Evolutionary conservation across 2,329 filamentous ascomycete genomes (phyloP).

Genomic region (Colletotrichum melonis): DNA sequence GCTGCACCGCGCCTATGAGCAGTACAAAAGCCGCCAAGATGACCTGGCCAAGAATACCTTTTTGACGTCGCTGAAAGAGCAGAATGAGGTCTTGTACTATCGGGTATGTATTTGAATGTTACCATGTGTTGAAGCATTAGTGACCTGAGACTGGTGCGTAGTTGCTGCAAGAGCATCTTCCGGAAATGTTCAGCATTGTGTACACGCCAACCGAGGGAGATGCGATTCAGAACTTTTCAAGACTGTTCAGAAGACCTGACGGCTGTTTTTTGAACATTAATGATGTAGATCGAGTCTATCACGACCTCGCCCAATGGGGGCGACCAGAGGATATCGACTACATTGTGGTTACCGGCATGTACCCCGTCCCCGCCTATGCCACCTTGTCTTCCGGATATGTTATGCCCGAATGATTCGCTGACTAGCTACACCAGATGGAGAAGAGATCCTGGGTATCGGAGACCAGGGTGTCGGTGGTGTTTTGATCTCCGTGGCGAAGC

Average conservation of each 20-base stretch:
- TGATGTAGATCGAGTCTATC: conserved; percentile 72
- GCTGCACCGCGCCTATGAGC: conserved; percentile 80
- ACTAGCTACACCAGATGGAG: conserved; percentile 57
- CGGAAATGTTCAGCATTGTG: conserved; percentile 91
- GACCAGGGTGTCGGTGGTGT: conserved; percentile 90
- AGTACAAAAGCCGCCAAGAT: conserved; percentile 73
- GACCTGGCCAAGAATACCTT: conserved; percentile 89
- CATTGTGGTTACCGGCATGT: conserved; percentile 83
- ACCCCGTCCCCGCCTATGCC: neutral
- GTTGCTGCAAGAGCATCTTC: conserved; percentile 80
- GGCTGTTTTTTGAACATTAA: conserved; percentile 85
- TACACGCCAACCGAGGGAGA: conserved; percentile 93
- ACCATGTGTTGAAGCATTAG: too few relatives aligned
- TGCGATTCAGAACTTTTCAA: conserved; percentile 86
- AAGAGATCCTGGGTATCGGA: conserved; percentile 87
- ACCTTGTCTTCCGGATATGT: neutral
- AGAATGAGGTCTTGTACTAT: conserved; percentile 87
- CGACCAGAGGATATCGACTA: conserved; percentile 82
- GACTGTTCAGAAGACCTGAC: conserved; percentile 80
- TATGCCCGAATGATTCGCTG: neutral
- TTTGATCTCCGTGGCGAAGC: conserved; percentile 85
- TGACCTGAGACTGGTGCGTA: conserved; percentile 44
- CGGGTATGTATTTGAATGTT: conserved; percentile 57
- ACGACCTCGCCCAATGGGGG: conserved; percentile 76
- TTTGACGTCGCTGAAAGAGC: conserved; percentile 84